These are phyloP conservation scores for Gastroboletus turbinatus DNA, from an alignment of 1,284 basidiomycete species.

Conservation along the genomic window DNA sequence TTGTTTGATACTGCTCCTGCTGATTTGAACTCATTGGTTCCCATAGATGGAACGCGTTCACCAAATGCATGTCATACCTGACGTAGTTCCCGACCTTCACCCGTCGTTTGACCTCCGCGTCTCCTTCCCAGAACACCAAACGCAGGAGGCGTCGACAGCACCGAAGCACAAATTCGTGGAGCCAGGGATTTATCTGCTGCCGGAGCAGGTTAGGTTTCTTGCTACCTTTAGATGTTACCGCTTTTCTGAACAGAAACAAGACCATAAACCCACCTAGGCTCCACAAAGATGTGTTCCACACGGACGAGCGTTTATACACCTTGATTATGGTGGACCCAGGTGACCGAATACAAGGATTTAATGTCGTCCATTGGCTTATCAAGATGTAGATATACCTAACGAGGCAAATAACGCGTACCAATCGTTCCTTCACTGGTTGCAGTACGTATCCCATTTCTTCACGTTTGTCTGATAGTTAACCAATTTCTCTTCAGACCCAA, in stretches of 20 bases:
- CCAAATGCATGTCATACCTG: slow-evolving; percentile 90
- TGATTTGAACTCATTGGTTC: not conserved
- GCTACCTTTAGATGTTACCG: not conserved
- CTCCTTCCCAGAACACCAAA: slow-evolving; percentile 43
- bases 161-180: slow-evolving; percentile 56
- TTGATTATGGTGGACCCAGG: slow-evolving; percentile 86
- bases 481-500: slow-evolving; percentile 60
- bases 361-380: slow-evolving; percentile 4
- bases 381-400: slow-evolving; percentile 71
- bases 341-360: slow-evolving; percentile 27
- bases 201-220: slow-evolving; percentile 54
- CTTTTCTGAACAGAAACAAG: slow-evolving; percentile 35
- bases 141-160: slow-evolving; percentile 33
- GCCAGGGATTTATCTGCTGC: slow-evolving; percentile 65
- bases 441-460: slow-evolving; percentile 48
- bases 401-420: slow-evolving; percentile 63
- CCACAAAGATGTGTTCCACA: slow-evolving; percentile 75
- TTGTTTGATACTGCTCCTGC: slow-evolving; percentile 9
- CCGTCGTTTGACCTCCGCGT: slow-evolving; percentile 77
- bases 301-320: slow-evolving; percentile 83
- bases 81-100: slow-evolving; percentile 72
- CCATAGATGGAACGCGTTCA: slow-evolving; percentile 85
- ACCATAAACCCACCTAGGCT: slow-evolving; percentile 64
- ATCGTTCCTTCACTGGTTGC: slow-evolving; percentile 84
- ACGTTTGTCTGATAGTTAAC: not conserved